Percentiles rank a stretch among this genome's conserved stretches.
These are phyloP conservation scores for Saccharomycopsis phalli DNA, from an alignment of 1,139 yeast species.

Conservation along the genomic window DNA sequence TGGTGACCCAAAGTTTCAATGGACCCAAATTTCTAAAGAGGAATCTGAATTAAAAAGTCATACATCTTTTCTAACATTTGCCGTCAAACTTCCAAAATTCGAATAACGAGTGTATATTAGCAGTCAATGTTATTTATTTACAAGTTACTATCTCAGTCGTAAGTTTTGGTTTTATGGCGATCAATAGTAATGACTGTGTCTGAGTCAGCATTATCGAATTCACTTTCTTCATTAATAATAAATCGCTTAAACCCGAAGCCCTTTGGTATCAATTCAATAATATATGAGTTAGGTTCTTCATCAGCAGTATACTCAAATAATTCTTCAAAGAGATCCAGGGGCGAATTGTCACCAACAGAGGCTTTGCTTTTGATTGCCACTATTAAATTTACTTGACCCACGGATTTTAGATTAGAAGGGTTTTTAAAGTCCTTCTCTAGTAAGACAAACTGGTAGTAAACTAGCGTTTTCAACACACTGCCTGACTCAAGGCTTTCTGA, in stretches of 20 bases:
- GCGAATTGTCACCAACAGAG: not conserved
- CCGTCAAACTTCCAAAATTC: constrained; percentile 33
- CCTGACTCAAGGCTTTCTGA: constrained; percentile 4
- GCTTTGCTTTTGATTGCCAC: constrained; percentile 10
- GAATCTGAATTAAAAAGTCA: constrained; percentile 88
- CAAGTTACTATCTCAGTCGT: not conserved
- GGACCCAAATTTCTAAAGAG: constrained; percentile 76
- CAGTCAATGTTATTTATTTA: not conserved
- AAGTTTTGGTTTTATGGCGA: constrained; percentile 3
- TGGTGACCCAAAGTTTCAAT: constrained; percentile 71
- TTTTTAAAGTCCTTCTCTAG: constrained; percentile 8
- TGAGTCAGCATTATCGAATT: constrained; percentile 3
- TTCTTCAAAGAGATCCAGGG: constrained; percentile 6
- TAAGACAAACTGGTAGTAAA: constrained; percentile 10
- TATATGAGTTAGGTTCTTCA: constrained; percentile 9
- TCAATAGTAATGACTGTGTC: constrained; percentile 10
- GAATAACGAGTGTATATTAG: not conserved
- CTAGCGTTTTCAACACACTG: constrained; percentile 3
- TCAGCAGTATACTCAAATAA: constrained; percentile 5
- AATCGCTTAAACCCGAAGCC: constrained; percentile 9
- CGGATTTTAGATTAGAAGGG: constrained; percentile 2
- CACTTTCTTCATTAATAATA: constrained; percentile 9
- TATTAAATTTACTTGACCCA: constrained; percentile 10
- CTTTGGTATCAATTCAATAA: constrained; percentile 12
- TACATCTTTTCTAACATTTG: constrained; percentile 91